These are phyloP conservation scores for Zasmidium citrigriseum DNA, from an alignment of 2,329 filamentous ascomycete genomes.

Conservation along the genomic window DNA sequence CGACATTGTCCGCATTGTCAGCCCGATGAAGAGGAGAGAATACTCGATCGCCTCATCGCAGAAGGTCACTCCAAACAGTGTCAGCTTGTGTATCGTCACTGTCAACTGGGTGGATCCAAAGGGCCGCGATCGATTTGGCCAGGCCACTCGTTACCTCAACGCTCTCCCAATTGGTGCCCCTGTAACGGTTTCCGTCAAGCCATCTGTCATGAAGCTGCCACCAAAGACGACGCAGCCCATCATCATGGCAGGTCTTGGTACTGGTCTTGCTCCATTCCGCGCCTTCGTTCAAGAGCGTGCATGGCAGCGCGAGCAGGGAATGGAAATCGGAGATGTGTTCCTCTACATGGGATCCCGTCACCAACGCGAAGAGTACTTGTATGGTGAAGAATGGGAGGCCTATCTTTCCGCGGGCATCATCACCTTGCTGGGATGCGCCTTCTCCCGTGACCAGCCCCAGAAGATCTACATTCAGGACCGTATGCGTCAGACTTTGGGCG, in stretches of 20 bases:
- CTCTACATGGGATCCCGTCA: conserved; percentile 96
- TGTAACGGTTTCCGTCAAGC: conserved; percentile 92
- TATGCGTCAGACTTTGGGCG: conserved; percentile 82
- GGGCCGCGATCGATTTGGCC: conserved; percentile 86
- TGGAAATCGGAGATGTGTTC: conserved; percentile 88
- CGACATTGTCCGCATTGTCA: conserved; percentile 83
- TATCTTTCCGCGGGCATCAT: conserved; percentile 95
- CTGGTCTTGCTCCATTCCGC: conserved; percentile 96
- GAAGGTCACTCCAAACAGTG: conserved; percentile 85
- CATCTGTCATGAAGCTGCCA: conserved; percentile 99
- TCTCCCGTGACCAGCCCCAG: conserved; percentile 93
- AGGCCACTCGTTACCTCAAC: conserved; percentile 89
- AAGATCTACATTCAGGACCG: conserved; percentile 99
- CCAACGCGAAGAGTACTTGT: conserved; percentile 97
- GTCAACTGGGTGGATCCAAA: conserved; percentile 91
- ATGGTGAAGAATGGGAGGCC: conserved; percentile 98
- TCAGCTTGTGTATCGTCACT: conserved; percentile 94
- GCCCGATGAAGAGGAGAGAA: conserved; percentile 91
- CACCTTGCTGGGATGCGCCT: conserved; percentile 88
- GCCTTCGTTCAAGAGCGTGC: conserved; percentile 98
- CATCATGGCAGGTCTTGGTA: conserved; percentile 99
- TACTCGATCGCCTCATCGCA: conserved; percentile 99
- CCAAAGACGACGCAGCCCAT: conserved; percentile 82
- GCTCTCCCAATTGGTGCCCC: conserved; percentile 71
- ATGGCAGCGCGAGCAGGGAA: conserved; percentile 95